Evolutionary conservation across 495 filamentous ascomycete genomes (phyloP).

Genomic region (Cercophora sp.): DNA sequence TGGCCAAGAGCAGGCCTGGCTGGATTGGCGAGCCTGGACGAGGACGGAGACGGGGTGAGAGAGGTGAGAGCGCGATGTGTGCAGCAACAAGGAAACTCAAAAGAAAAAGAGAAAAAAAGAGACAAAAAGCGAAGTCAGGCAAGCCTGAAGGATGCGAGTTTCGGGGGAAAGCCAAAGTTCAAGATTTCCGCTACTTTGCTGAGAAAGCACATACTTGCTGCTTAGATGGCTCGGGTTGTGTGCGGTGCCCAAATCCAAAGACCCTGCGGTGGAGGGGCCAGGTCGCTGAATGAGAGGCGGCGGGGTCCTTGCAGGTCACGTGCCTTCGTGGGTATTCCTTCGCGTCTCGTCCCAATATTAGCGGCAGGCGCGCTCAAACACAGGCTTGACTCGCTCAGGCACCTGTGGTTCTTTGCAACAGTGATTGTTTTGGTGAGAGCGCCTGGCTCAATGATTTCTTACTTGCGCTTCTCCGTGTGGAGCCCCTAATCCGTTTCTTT

Average conservation of each 20-base stretch:
- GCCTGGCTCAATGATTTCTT: neutral
- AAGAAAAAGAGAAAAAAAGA: neutral
- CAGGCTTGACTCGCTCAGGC: too few species aligned
- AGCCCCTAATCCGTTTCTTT: neutral
- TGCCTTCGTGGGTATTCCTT: neutral
- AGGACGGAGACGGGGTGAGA: too few species aligned
- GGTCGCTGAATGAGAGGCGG: neutral
- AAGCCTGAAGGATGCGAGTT: too few species aligned
- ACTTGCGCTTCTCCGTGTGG: neutral
- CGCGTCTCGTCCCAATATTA: too few species aligned
- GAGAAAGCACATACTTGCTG: too few species aligned
- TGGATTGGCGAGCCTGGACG: too few species aligned
- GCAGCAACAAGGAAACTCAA: neutral
- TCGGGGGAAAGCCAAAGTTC: neutral
- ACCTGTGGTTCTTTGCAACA: too few species aligned
- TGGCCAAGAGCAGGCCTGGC: too few species aligned
- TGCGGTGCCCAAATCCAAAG: neutral
- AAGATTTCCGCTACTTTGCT: too few species aligned
- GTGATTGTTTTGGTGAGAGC: too few species aligned
- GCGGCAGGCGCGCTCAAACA: neutral
- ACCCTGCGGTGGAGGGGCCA: neutral
- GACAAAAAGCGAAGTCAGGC: neutral
- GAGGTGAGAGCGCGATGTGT: too few species aligned
- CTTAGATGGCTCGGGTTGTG: too few species aligned
- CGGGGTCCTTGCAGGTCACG: neutral